Conservation (phyloP, 176 grass and related monocot species). For the Leersia perrieri region DNA sequence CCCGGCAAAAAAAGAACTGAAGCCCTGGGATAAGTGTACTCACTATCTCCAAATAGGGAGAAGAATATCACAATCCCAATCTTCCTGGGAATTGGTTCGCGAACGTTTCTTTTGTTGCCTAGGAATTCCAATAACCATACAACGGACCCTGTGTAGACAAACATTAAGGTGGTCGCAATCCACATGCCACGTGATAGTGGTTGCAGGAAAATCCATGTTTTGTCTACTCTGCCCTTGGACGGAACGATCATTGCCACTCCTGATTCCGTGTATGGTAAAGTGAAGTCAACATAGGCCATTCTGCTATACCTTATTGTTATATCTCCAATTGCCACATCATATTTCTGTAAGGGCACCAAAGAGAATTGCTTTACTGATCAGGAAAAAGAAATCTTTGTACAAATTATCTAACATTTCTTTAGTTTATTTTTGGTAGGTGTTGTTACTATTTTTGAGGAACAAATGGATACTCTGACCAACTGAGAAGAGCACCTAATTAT, state of each 20-base stretch:
- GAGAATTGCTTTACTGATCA: neutral
- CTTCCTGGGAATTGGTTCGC: neutral
- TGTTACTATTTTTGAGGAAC: too few relatives aligned
- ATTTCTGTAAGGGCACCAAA: slow-evolving; percentile 3
- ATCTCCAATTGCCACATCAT: slow-evolving; percentile 39
- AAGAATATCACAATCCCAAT: slow-evolving; percentile 19
- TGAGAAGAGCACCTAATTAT: too few relatives aligned
- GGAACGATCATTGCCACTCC: slow-evolving; percentile 57
- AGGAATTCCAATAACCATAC: slow-evolving; percentile 43
- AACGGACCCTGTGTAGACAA: slow-evolving; percentile 45
- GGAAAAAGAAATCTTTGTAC: too few relatives aligned
- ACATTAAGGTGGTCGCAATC: slow-evolving; percentile 31
- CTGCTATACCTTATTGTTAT: slow-evolving; percentile 47
- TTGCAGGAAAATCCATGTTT: slow-evolving; percentile 38
- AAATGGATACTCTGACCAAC: too few relatives aligned
- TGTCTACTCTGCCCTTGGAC: slow-evolving; percentile 4
- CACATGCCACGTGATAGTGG: slow-evolving; percentile 37
- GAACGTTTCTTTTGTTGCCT: neutral
- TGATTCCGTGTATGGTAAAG: slow-evolving; percentile 46
- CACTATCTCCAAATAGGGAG: slow-evolving; percentile 26
- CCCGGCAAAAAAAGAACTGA: neutral
- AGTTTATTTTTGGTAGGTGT: too few relatives aligned
- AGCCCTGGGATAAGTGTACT: neutral
- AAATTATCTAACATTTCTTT: too few relatives aligned
- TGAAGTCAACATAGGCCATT: slow-evolving; percentile 47